phyloP scores from a whole-genome alignment of 176 grass and related monocot genomes.

The Rhynchospora tenuis region DNA sequence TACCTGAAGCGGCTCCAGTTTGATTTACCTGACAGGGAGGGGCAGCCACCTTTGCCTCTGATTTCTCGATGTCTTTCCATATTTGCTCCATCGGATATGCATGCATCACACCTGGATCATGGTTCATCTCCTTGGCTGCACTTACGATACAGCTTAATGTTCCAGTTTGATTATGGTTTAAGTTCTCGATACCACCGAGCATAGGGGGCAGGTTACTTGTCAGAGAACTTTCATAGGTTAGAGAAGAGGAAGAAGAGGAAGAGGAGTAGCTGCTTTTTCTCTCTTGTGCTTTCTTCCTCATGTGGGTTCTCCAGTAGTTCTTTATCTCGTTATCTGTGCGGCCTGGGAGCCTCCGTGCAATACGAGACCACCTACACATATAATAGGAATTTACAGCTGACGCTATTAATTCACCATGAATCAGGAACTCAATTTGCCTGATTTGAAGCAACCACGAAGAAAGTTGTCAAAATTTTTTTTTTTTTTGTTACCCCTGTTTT shows the following conservation, averaged over 20 bases:
- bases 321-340: slow-evolving; percentile 96
- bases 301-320: slow-evolving; percentile 96
- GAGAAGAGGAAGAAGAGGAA: slow-evolving; percentile 66
- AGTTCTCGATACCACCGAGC: not conserved
- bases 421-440: not conserved
- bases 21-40: slow-evolving; percentile 24
- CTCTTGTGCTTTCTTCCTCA: slow-evolving; percentile 95
- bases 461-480: not conserved
- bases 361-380: slow-evolving; percentile 73
- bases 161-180: slow-evolving; percentile 31
- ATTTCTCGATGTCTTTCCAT: slow-evolving; percentile 77
- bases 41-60: slow-evolving; percentile 27
- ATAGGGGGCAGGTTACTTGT: slow-evolving; percentile 25
- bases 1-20: slow-evolving; percentile 15
- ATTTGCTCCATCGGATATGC: slow-evolving; percentile 82
- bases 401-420: not conserved
- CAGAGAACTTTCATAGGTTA: slow-evolving; percentile 52
- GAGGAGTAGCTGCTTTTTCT: slow-evolving; percentile 40
- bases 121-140: slow-evolving; percentile 30
- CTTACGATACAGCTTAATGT: slow-evolving; percentile 42
- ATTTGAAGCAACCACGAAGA: not conserved
- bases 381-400: not conserved
- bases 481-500: not conserved
- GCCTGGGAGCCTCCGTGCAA: slow-evolving; percentile 63
- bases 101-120: slow-evolving; percentile 22